Evolutionary conservation across 345 rosid genomes (phyloP), one percentile per base, ranked within the genome.

Genomic region (Eucalyptus caleyi): DNA sequence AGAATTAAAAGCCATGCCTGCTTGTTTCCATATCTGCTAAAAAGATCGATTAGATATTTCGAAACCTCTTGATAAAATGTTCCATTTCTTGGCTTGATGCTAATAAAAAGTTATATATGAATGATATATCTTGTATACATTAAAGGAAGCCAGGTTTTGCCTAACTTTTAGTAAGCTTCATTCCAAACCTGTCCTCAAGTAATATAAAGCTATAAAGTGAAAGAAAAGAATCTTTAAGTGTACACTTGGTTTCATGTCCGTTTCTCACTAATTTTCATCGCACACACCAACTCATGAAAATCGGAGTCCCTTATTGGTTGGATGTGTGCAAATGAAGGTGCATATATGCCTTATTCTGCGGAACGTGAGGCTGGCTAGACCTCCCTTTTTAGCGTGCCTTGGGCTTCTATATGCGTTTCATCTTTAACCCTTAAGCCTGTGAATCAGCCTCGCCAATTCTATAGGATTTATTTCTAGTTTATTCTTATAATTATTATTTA

Each of bases 171-270:
- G 1, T 16, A 16, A 32, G n/a, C 19, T 16, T 32, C 0, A 32
- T 67, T 67, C 21, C 40, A n/a, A 67, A 67, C 40, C n/a, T 8
- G 11, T 67, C 11, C 80, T 67, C 11, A 8, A 67, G 6, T n/a
- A 32, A 67, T 1, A 16, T 67, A 67, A 67, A 32, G 80, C 0
- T 67, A 2, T n/a, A 4, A 32, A 67, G 42, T 1, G 1, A 67
- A 67, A 67, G 23, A 32, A 32, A 32, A 32, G 23, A 67, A 32
- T 67, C 3, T 67, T 4, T 32, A 2, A 13, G 16, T 12, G 0
- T 0, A 6, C 18, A 0, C 16, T 13, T 1, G 6, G 16, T 62
- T 62, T 6, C 69, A 30, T 1, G 2, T 27, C 32, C 32, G 2
- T 30, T 62, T 62, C 69, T 13, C 9, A 27, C 9, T 62, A 27